phyloP scores from a whole-genome alignment of 2,329 filamentous ascomycete species.

The Colletotrichum sp. region DNA sequence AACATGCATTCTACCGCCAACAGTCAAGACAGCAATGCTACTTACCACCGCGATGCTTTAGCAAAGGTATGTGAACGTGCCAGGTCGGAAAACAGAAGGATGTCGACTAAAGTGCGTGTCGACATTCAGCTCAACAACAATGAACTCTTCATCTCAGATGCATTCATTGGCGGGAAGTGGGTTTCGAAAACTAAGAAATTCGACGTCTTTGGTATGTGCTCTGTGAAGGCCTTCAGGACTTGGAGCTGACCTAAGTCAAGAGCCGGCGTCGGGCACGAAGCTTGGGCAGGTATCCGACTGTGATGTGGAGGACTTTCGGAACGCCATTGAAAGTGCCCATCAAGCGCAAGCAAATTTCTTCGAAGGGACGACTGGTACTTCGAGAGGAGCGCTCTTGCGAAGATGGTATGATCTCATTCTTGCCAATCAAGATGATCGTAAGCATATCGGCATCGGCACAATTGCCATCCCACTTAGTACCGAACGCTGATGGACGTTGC shows the following conservation, averaged over 20 bases:
- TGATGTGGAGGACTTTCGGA: slow-evolving; percentile 26
- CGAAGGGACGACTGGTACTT: slow-evolving; percentile 39
- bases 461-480: not conserved
- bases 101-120: not conserved
- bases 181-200: not conserved
- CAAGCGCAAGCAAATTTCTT: slow-evolving; percentile 40
- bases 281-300: slow-evolving; percentile 57
- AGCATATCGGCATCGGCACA: not conserved
- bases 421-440: slow-evolving; percentile 35
- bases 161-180: not conserved
- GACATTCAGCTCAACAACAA: not conserved
- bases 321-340: slow-evolving; percentile 41
- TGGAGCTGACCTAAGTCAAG: slow-evolving; percentile 22
- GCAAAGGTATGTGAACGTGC: not conserved
- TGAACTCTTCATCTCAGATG: not conserved
- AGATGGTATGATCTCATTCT: slow-evolving; percentile 41
- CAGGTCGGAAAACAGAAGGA: not conserved
- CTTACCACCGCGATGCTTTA: not conserved
- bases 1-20: not conserved
- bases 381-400: slow-evolving; percentile 36
- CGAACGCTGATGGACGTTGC: not conserved
- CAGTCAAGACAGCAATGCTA: not conserved
- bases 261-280: slow-evolving; percentile 53
- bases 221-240: not conserved
- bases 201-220: not conserved